Conservation (phyloP, 1,139 yeast genomes). For the Pichia sp. region DNA sequence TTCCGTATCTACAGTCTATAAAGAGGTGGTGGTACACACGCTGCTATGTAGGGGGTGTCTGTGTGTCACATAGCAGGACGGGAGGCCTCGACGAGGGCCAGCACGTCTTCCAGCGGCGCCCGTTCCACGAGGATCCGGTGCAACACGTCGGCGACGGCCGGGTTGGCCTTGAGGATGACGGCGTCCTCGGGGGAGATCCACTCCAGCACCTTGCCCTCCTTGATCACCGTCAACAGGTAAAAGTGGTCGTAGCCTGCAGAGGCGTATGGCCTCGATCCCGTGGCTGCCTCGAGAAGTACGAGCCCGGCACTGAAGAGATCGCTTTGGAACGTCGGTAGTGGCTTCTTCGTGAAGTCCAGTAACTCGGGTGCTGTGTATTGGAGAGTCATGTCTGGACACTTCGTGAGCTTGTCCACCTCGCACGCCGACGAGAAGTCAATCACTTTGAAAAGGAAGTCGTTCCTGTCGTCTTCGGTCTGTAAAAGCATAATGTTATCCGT, state of each 20-base stretch:
- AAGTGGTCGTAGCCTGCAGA: slow-evolving; percentile 26
- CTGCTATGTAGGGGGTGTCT: no score
- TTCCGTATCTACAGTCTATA: no score
- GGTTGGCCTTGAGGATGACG: slow-evolving; percentile 15
- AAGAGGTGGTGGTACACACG: no score
- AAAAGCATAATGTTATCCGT: slow-evolving; percentile 35
- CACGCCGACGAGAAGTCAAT: slow-evolving; percentile 38
- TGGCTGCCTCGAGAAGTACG: slow-evolving; percentile 34
- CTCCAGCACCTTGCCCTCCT: slow-evolving; percentile 29
- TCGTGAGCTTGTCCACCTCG: slow-evolving; percentile 18
- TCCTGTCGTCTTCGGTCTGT: slow-evolving; percentile 2
- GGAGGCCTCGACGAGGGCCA: no score
- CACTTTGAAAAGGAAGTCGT: slow-evolving; percentile 30
- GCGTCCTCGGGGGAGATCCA: slow-evolving; percentile 25
- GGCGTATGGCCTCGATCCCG: slow-evolving; percentile 35
- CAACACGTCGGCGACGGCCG: neutral
- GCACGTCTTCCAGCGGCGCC: neutral
- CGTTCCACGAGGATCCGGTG: slow-evolving; percentile 2
- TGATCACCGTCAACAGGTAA: slow-evolving; percentile 27
- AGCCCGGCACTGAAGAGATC: slow-evolving; percentile 38
- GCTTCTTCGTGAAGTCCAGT: slow-evolving; percentile 14
- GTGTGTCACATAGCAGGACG: no score
- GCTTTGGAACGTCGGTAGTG: slow-evolving; percentile 26
- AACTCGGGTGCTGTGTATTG: slow-evolving; percentile 39
- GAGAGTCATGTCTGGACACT: slow-evolving; percentile 35